Evolutionary conservation across 257 asterid species (phyloP), one percentile per base, ranked within the genome.

Genomic region (Perilla frutescens): DNA sequence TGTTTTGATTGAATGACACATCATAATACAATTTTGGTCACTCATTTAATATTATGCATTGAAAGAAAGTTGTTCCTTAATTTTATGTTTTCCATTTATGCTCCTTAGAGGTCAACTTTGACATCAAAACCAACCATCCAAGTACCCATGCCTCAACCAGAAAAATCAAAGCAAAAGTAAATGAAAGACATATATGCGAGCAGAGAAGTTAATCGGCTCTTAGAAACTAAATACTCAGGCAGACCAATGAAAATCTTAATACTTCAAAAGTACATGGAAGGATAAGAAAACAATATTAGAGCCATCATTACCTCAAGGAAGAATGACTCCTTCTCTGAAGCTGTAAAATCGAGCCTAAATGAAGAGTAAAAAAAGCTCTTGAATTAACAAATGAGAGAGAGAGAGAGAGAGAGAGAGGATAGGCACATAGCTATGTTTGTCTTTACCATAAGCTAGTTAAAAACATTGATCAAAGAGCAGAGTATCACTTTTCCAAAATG

Each of bases 281-380:
- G 20, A 64, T 32, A 44, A 69, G 74, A 67, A 54, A 67, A 51
- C 61, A 32, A 65, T 60, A 61, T 14, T 49, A 34, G 53, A 39
- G 73, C 37, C 53, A 51, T 55, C 66, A 64, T 74, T 85, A 93
- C 98, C 97, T 91, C 92, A 65, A 81, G 80, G 81, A 94, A 89
- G 83, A 90, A 79, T 71, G 86, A 75, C 82, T 90, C 97, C 87
- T 84, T 91, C 75, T 87, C 96, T 47, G 86, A 82, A 75, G 82
- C 85, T 64, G 93, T 72, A 80, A 94, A 90, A 68, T 91, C 99
- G 53, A 88, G 84, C 99, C 98, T 93, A 66, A 70, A 79, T 51
- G 78, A 73, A 65, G 74, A 80, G 74, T 60, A 76, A 31, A 47
- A 70, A 70, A 69, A 15, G 20, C n/a, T 53, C 15, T 63, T 20